phyloP scores from a whole-genome alignment of 108 stramenopile genomes.

The Nannochloropsis oceanica region DNA sequence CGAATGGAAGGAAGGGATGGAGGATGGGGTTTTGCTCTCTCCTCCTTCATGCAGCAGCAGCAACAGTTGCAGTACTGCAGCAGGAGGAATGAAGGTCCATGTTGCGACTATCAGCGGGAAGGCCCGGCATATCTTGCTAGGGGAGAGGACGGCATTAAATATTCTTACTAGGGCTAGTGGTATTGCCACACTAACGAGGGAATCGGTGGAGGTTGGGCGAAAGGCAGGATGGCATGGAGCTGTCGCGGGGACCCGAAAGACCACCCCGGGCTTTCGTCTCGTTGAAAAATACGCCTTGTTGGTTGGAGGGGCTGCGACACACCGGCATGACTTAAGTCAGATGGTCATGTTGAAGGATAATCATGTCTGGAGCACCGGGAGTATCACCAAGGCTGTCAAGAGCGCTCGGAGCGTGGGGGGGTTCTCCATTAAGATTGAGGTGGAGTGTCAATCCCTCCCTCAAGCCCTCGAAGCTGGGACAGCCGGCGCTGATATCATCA shows the following conservation, averaged over 20 bases:
- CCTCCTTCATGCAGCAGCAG: not conserved
- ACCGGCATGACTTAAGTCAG: conserved; percentile 83
- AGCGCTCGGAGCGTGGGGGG: conserved; percentile 66
- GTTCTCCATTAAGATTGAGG: conserved; percentile 95
- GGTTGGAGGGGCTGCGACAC: conserved; percentile 87
- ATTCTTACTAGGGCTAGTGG: conserved; percentile 80
- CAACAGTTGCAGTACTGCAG: conserved; percentile 5
- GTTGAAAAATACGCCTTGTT: conserved; percentile 97
- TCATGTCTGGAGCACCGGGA: conserved; percentile 64
- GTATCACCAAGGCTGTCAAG: conserved; percentile 69
- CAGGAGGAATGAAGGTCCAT: conserved; percentile 41
- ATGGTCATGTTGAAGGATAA: conserved; percentile 96
- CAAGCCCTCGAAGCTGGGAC: not conserved
- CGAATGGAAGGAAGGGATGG: conserved; percentile 49
- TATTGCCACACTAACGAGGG: conserved; percentile 63
- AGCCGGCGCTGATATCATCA: conserved; percentile 50
- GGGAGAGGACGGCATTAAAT: conserved; percentile 92
- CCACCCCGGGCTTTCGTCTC: conserved; percentile 91
- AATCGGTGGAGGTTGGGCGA: conserved; percentile 44
- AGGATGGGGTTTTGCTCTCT: not conserved
- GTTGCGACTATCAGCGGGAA: conserved; percentile 78
- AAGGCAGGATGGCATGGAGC: conserved; percentile 63
- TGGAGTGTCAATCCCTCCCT: conserved; percentile 16
- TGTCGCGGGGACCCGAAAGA: conserved; percentile 94
- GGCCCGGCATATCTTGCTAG: conserved; percentile 64